These are phyloP conservation scores for Zygoascus tannicola DNA, from an alignment of 805 yeast genomes.

Conservation along the genomic window DNA sequence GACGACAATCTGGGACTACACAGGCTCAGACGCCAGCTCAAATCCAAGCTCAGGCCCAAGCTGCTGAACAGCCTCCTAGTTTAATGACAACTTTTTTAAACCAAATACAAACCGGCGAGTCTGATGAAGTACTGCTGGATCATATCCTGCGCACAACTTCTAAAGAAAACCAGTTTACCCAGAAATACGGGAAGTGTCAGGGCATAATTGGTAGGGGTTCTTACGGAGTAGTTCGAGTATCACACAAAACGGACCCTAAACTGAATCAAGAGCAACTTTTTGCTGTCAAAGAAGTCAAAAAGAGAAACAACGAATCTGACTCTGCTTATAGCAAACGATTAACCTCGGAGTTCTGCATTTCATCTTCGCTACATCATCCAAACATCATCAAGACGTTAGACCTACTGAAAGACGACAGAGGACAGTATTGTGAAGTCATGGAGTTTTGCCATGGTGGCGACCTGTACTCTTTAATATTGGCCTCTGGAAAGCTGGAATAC, in stretches of 20 bases:
- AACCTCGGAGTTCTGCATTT: constrained; percentile 82
- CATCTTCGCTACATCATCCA: constrained; percentile 61
- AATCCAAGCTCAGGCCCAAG: background rate
- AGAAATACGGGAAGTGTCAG: constrained; percentile 85
- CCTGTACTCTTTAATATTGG: constrained; percentile 49
- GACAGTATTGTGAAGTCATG: constrained; percentile 80
- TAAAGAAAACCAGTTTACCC: constrained; percentile 49
- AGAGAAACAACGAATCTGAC: constrained; percentile 47
- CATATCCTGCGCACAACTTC: background rate
- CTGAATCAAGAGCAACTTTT: constrained; percentile 36
- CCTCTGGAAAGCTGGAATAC: constrained; percentile 44
- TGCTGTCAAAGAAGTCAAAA: constrained; percentile 69
- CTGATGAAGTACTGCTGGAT: constrained; percentile 7
- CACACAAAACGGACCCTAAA: constrained; percentile 48
- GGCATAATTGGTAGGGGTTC: constrained; percentile 90
- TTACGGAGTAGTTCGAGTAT: constrained; percentile 81
- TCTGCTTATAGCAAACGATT: constrained; percentile 56
- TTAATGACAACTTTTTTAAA: constrained; percentile 17
- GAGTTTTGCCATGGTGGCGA: constrained; percentile 90
- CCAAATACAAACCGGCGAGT: constrained; percentile 13
- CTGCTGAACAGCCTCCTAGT: constrained; percentile 15
- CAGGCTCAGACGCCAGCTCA: background rate
- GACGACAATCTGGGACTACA: constrained; percentile 7
- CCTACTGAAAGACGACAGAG: constrained; percentile 58
- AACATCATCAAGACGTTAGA: constrained; percentile 72